phyloP scores from a whole-genome alignment of 345 rosid species.

The Populus deltoides region DNA sequence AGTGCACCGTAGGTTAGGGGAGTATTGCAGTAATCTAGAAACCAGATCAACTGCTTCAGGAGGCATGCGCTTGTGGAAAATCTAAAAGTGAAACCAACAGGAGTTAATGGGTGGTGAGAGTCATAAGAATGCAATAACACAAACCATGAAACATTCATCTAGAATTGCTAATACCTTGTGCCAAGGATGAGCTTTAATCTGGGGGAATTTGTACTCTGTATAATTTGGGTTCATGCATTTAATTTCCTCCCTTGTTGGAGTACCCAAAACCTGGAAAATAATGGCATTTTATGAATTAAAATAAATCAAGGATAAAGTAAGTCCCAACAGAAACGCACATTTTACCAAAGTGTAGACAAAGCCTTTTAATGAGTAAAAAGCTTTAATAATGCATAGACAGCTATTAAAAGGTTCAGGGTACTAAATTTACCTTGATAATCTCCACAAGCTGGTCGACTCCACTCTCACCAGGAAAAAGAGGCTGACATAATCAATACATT shows the following conservation, averaged over 20 bases:
- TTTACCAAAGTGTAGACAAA: not conserved
- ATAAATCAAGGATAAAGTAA: slow-evolving; percentile 1
- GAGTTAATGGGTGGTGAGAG: not conserved
- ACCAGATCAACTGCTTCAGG: slow-evolving; percentile 97
- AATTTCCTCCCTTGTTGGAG: slow-evolving; percentile 97
- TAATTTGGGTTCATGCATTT: slow-evolving; percentile 99
- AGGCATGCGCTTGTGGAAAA: slow-evolving; percentile 95
- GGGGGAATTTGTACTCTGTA: slow-evolving; percentile 94
- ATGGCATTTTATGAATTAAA: not conserved
- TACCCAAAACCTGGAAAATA: slow-evolving; percentile 72
- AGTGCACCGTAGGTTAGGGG: slow-evolving; percentile 80
- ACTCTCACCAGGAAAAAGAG: slow-evolving; percentile 93
- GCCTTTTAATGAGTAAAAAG: not conserved
- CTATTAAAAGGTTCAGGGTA: not conserved
- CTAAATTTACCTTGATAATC: slow-evolving; percentile 77
- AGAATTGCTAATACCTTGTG: slow-evolving; percentile 63
- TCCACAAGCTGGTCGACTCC: slow-evolving; percentile 98
- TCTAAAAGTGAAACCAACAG: slow-evolving; percentile 35
- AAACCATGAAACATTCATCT: not conserved
- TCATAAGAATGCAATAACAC: not conserved
- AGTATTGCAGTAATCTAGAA: slow-evolving; percentile 92
- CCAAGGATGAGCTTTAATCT: slow-evolving; percentile 99
- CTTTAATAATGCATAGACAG: not conserved
- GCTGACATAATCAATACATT: slow-evolving; percentile 44
- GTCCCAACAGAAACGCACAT: not conserved